Base-by-base conservation (phyloP, 2,329 filamentous ascomycete genomes). In the Penicillium hesseltinei region DNA sequence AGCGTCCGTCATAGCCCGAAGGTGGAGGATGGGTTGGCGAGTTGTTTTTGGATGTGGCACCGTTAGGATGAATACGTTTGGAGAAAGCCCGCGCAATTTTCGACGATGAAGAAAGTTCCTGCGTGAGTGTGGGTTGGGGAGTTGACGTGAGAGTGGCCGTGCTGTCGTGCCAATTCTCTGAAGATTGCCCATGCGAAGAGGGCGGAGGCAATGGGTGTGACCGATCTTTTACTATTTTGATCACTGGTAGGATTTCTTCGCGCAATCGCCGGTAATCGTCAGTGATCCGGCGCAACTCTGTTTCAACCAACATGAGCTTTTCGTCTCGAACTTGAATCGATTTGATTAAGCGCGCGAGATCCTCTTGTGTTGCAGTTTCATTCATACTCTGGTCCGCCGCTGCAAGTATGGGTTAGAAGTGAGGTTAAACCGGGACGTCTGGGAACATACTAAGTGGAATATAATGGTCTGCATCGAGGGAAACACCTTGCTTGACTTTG, bases 401-500 rank as follows among this genome's bases (percentile, higher is more conserved):
- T 96, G 70, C 53, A 56, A 36, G 35, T 23, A 69, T 56, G 39
- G 44, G 46, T 62, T 59, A 63, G 61, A 40, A 49, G 40, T 29
- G 52, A 27, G 42, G 35, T 50, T 25, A 40, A 36, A 52, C 23
- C 56, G 13, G 61, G 56, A 67, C 45, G 23, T 31, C 21, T 35
- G 21, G 21, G 31, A 31, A 33, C 89, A 68, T 87, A 96, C 92
- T 94, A 50, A 94, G 81, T 38, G 94, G 94, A 51, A 97, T 84
- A 73, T 97, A 99, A 74, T 97, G 91, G 69, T 97, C 93, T 60
- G 88, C 88, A 71, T 97, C 93, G 67, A 97, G 84, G 17, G 91
- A 89, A 59, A 97, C 85, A 68, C 96, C 92, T 71, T 97, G 92
- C 63, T 91, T 91, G 73, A 93, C 88, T 79, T 99, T 99, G 70